Evolutionary conservation across 352 stramenopile genomes (phyloP), one percentile per base, ranked within the genome.

Genomic region (Globisporangium carolinianum): DNA sequence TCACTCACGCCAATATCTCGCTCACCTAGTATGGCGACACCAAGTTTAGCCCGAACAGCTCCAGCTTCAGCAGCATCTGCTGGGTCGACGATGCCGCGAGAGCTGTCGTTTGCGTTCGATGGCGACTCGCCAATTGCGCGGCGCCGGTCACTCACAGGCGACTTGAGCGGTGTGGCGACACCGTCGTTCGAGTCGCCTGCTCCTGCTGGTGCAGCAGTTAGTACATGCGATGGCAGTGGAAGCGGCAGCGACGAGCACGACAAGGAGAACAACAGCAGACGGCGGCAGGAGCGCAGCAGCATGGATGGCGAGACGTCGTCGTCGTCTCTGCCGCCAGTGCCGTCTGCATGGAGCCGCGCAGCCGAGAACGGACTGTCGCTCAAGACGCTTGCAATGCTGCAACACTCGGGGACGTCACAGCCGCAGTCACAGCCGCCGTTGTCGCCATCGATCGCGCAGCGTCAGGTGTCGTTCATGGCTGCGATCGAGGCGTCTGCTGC

Each of bases 391-490:
- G 5, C 24, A 15, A 38, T n/a, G 55, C n/a, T 54, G 17, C 36
- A 45, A 11, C 45, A 52, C 35, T 39, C 55, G 9, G 39, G n/a
- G 37, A 15, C 17, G 14, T 43, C 12, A 55, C 8, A 3, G 32
- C 18, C 35, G 3, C 24, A 15, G 7, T 11, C 39, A 12, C 4
- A 4, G 39, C 10, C 14, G 12, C 38, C 48, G 39, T 17, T 42
- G 32, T 57, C 58, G 2, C 60, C 38, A 46, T 65, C 57, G 24
- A 78, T 85, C 54, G 58, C 72, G 2, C 55, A 59, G 46, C 63
- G 74, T 17, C 77, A 87, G 55, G 55, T 73, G 62, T 69, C 66
- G 36, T 87, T 87, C 50, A 58, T 82, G 48, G 67, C 75, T 12
- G 76, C 73, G 17, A 80, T 86, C 37, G 72, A 83, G 58, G 71